Base-by-base conservation (phyloP, 371 early-diverging fungal species). In the Mucor sp. region DNA sequence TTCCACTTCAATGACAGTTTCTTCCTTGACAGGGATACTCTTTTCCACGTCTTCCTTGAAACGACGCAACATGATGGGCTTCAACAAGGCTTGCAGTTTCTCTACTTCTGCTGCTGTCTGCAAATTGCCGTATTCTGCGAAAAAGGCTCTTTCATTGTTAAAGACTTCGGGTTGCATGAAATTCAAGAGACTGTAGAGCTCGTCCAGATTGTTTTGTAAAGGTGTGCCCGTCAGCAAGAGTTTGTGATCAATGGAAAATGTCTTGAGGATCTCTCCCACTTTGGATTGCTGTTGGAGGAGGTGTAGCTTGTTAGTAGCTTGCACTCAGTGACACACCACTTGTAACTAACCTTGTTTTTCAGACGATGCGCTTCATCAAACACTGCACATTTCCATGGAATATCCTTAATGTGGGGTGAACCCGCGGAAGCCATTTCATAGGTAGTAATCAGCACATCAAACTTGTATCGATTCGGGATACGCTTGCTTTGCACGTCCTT, bases 311-410 rank as follows among this genome's bases (percentile, higher is more conserved):
- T 21, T 21, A 47, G 11, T 8, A 0, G 21, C 21, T 9, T 9
- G n/a, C n/a, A 6, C 12, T 35, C 37, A 37, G 19, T 21, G n/a
- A n/a, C n/a, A n/a, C n/a, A n/a, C n/a, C n/a, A n/a, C n/a, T n/a
- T n/a, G n/a, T n/a, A n/a, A n/a, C 12, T 23, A 64, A 76, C 76
- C 63, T 86, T 89, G 78, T 96, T 97, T 77, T 99, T 99, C 50
- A 99, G 81, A 50, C 95, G 84, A 79, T 99, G 99, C 1, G 97
- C 99, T 79, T 98, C 99, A 78, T 99, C 99, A 62, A 99, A 89
- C 15, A 98, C 93, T 43, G 88, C 91, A 17, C 89, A 90, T 60
- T 89, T 80, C 94, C 95, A 99, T 3, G 86, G 80, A 62, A 98
- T 86, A 35, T 92, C 87, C 44, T 87, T 83, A 30, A 98, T 77